Percentiles rank a stretch among this genome's conserved stretches.
phyloP scores from a whole-genome alignment of 345 rosid genomes.

The Limnanthes douglasii region DNA sequence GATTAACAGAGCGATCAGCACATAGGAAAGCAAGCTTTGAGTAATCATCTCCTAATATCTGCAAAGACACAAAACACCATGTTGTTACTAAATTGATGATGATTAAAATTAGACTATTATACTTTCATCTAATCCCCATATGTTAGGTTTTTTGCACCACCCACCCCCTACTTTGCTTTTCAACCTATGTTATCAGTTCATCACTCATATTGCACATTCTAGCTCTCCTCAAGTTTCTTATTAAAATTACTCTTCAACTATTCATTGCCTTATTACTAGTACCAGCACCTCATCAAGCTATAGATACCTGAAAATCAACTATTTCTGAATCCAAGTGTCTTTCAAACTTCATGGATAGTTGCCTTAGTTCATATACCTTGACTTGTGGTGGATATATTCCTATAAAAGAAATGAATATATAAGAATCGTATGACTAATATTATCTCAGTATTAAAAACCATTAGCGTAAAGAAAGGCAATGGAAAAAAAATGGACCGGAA shows the following conservation, averaged over 20 bases:
- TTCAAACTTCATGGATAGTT: constrained; percentile 78
- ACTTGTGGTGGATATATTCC: constrained; percentile 91
- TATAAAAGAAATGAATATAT: constrained; percentile 12
- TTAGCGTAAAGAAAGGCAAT: background rate
- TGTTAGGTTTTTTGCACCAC: no score
- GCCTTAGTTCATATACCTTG: constrained; percentile 70
- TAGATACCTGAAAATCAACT: constrained; percentile 66
- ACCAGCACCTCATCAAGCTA: constrained; percentile 3
- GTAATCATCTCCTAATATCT: constrained; percentile 74
- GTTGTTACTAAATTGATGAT: no score
- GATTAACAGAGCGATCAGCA: constrained; percentile 73
- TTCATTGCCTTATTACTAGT: no score
- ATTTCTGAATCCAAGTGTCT: constrained; percentile 81
- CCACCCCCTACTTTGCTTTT: no score
- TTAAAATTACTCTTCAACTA: no score
- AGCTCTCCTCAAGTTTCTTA: no score
- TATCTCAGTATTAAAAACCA: background rate
- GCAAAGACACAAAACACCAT: constrained; percentile 6
- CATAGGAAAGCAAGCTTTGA: constrained; percentile 92
- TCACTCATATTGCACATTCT: no score
- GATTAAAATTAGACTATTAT: no score
- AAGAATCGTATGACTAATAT: background rate
- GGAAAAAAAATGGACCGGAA: constrained; percentile 38
- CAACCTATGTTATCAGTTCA: no score
- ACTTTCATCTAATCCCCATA: no score